These are phyloP conservation scores for Yamadazyma laniorum DNA, from an alignment of 805 yeast species.

Conservation along the genomic window DNA sequence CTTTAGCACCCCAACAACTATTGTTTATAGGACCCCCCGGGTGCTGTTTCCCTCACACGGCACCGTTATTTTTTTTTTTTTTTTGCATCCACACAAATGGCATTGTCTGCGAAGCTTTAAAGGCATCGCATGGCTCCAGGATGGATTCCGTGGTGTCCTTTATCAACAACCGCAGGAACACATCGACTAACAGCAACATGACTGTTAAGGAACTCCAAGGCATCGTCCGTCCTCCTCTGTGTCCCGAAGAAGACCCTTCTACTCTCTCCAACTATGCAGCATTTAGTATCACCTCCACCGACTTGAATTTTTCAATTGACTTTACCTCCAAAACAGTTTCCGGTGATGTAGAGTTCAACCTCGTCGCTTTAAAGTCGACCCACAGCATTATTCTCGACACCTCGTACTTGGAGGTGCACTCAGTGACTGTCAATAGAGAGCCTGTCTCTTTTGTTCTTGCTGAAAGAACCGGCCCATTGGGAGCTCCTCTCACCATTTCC, in stretches of 20 bases:
- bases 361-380: constrained; percentile 32
- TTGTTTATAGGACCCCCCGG: no score
- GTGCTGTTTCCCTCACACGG: not conserved
- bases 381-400: constrained; percentile 59
- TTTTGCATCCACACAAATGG: constrained; percentile 3
- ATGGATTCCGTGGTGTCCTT: no score
- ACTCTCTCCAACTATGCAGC: constrained; percentile 69
- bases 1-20: no score
- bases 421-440: constrained; percentile 42
- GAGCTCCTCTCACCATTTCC: constrained; percentile 49
- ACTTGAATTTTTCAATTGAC: constrained; percentile 49
- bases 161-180: no score
- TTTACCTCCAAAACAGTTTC: constrained; percentile 51
- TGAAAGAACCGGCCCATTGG: constrained; percentile 53
- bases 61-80: not conserved
- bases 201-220: constrained; percentile 5
- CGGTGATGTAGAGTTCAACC: constrained; percentile 54
- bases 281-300: constrained; percentile 50
- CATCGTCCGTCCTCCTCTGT: constrained; percentile 2
- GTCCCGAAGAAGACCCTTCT: constrained; percentile 67
- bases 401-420: constrained; percentile 52
- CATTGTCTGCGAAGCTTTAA: no score
- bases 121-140: no score
- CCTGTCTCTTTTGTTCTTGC: constrained; percentile 29
- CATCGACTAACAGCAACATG: no score